Evolutionary conservation across 495 filamentous ascomycete species (phyloP), one percentile per base, ranked within the genome.

Genomic region (Saxophila tyrrhenica): DNA sequence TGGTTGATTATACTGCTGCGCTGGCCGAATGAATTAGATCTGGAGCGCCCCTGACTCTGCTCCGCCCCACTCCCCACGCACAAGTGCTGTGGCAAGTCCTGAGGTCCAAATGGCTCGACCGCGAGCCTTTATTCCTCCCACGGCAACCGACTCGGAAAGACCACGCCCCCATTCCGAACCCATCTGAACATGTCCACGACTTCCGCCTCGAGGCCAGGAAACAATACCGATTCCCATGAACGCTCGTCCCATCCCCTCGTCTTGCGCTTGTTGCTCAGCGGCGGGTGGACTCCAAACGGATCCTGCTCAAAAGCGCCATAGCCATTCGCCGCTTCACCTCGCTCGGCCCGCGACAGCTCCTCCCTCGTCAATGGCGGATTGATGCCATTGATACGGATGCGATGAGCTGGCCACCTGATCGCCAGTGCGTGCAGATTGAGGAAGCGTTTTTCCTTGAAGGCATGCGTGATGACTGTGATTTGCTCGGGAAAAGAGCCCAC

Each of bases 371-470:
- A 59, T 2, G 61, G 61, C 10, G 67, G 67, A 56, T 69, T 62
- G 25, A 69, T 61, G 9, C 67, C 68, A 19, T 64, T 59, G 10
- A 69, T 65, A 13, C 59, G 17, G 7, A 71, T 54, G 8, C 60
- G 25, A 11, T 59, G 43, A n/a, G 25, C 7, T 3, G 67, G 65
- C 68, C 67, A 71, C 23, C 52, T 48, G 29, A 71, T 64, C 9
- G 65, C 65, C 11, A 25, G 45, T 13, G 64, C 65, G 54, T 71
- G 68, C 13, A 71, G 52, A 2, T 67, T 56, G 1, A 67, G 48
- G 45, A 71, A 70, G 7, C 69, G 57, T 22, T 53, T 24, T 21
- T 56, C 41, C 45, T 71, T 71, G 61, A 71, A 71, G 0, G 64
- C 67, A 55, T 71, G 67, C 21, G 66, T 67, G 51, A 71, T 55